Percentiles rank a stretch among this genome's conserved stretches.
Evolutionary conservation across 2,329 filamentous ascomycete genomes (phyloP).

Genomic region (Raffaelea arxii): DNA sequence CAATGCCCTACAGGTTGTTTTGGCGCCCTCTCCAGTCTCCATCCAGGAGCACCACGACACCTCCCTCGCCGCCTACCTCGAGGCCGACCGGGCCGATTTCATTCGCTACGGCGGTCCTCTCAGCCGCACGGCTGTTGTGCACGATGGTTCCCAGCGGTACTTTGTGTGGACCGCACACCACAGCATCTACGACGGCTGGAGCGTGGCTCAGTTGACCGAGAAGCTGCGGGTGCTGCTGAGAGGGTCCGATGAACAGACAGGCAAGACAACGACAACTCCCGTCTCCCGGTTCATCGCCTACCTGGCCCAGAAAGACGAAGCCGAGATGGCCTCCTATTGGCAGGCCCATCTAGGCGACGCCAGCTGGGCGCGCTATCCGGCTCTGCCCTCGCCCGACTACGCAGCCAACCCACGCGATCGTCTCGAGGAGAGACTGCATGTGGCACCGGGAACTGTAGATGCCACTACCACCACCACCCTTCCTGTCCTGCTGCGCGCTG

Average conservation of each 20-base stretch:
- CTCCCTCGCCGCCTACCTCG: background rate
- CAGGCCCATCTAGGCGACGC: background rate
- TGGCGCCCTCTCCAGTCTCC: slow-evolving; percentile 22
- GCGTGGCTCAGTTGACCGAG: slow-evolving; percentile 32
- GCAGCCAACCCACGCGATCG: background rate
- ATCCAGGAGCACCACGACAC: slow-evolving; percentile 13
- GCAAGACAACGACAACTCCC: background rate
- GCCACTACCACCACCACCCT: background rate
- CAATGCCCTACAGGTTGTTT: slow-evolving; percentile 37
- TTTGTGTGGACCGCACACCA: slow-evolving; percentile 49
- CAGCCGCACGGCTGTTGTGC: slow-evolving; percentile 34
- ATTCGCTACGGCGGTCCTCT: slow-evolving; percentile 33
- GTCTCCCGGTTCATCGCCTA: background rate
- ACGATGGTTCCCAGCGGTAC: slow-evolving; percentile 21
- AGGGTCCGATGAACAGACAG: background rate
- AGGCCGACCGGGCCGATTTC: background rate
- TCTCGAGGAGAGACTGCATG: background rate
- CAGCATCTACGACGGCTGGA: slow-evolving; percentile 48
- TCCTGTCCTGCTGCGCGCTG: slow-evolving; percentile 43
- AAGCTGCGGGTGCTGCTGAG: background rate
- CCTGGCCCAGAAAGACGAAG: background rate
- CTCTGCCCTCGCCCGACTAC: background rate
- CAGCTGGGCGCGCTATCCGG: background rate
- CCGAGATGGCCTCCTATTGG: background rate
- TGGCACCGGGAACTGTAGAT: background rate